Base-by-base conservation (phyloP, 768 basidiomycete genomes). In the Mycena rebaudengoi region DNA sequence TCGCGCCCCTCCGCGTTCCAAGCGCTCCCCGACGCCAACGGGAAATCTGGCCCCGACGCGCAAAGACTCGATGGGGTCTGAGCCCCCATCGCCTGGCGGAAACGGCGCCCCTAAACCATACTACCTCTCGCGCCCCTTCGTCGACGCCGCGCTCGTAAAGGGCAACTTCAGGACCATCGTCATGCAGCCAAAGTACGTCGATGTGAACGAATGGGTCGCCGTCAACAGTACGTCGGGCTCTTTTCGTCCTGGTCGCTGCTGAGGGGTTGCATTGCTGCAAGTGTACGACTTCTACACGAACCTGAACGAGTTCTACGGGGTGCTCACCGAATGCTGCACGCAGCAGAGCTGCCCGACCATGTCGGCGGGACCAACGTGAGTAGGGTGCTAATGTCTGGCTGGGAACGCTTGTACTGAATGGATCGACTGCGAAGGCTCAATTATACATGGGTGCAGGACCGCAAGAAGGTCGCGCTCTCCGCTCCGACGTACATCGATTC, bases 91-190 rank as follows among this genome's bases (percentile, higher is more conserved):
- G 18, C 82, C 82, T 13, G 74, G 77, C 11, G 74, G 69, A 30
- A 35, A 33, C 4, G 20, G 67, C 13, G 69, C 71, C 12, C 67
- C 71, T 30, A 94, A 92, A 67, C 91, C 93, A 1, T 80, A 98
- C 18, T 98, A 97, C 73, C 85, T 98, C 12, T 97, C 92, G 76
- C 92, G 92, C 55, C 96, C 96, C 4, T 99, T 99, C 75, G 94
- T 92, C 57, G 96, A 97, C 70, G 91, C 95, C 2, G 95, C 97
- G 0, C 85, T 99, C 43, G 96, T 99, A 62, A 98, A 97, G 76
- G 97, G 97, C 23, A 98, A 96, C 78, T 98, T 98, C 83, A 98
- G 97, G 82, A 98, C 96, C 4, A 98, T 99, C 71, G 96, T 98
- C 60, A 92, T 95, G 79, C 85, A 95, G 55, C 97, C 97, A 7